These are phyloP conservation scores for Lentinula boryana DNA, from an alignment of 768 basidiomycete genomes.

Conservation along the genomic window DNA sequence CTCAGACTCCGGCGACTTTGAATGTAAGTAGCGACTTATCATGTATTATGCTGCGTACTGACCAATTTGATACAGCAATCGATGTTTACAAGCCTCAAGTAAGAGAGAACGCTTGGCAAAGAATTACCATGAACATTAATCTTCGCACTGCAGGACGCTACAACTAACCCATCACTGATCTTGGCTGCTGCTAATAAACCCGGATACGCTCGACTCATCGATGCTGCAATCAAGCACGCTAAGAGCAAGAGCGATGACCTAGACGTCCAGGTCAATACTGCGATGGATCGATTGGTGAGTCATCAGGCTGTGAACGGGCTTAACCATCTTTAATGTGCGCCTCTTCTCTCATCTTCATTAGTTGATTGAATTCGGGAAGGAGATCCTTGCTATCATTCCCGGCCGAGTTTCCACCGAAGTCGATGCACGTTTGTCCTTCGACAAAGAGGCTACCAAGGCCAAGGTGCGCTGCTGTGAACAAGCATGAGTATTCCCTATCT, in stretches of 20 bases:
- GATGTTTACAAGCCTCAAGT: conserved; percentile 95
- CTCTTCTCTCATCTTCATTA: conserved; percentile 20
- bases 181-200: conserved; percentile 89
- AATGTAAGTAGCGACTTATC: conserved; percentile 34
- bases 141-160: conserved; percentile 68
- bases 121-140: not conserved
- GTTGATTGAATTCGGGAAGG: conserved; percentile 97
- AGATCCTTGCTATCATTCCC: conserved; percentile 92
- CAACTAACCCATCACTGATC: conserved; percentile 95
- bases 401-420: conserved; percentile 99
- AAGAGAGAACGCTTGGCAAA: conserved; percentile 7
- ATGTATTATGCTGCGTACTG: not conserved
- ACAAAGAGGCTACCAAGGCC: conserved; percentile 86
- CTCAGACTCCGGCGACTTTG: conserved; percentile 96
- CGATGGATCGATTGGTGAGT: conserved; percentile 84
- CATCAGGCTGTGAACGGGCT: not conserved
- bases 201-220: conserved; percentile 76
- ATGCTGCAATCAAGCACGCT: conserved; percentile 65
- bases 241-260: conserved; percentile 78
- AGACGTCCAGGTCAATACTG: conserved; percentile 71
- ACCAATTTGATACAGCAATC: conserved; percentile 57
- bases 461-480: conserved; percentile 43
- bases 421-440: conserved; percentile 95
- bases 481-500: conserved; percentile 3
- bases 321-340: not conserved